Percentiles rank a stretch among this genome's conserved stretches.
phyloP scores from a whole-genome alignment of 1,284 basidiomycete genomes.

The Earliella scabrosa region DNA sequence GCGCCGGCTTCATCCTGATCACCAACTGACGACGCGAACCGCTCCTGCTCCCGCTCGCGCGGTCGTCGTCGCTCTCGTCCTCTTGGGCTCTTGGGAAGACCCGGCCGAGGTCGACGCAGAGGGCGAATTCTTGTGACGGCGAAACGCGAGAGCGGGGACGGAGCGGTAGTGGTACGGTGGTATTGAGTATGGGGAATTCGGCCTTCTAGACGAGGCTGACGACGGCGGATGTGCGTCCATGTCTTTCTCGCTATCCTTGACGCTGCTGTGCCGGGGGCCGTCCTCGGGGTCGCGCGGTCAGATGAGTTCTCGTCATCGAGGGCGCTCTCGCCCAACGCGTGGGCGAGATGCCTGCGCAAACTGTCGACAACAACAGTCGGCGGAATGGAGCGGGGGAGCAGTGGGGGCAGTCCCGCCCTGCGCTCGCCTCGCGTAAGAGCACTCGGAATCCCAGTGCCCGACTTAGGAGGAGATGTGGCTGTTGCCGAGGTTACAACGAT shows the following conservation, averaged over 20 bases:
- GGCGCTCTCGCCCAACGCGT: conserved; percentile 76
- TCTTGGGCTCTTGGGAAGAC: conserved; percentile 39
- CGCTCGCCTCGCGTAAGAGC: conserved; percentile 32
- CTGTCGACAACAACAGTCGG: conserved; percentile 31
- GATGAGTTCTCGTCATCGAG: conserved; percentile 75
- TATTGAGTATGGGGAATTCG: conserved; percentile 40
- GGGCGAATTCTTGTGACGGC: conserved; percentile 48
- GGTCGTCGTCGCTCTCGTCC: conserved; percentile 8
- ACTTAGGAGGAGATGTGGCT: conserved; percentile 60
- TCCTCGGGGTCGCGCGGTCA: conserved; percentile 45
- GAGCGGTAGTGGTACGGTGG: conserved; percentile 43
- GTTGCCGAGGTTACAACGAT: conserved; percentile 51
- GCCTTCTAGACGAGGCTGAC: conserved; percentile 19
- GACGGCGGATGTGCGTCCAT: conserved; percentile 2
- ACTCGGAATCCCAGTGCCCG: conserved; percentile 46
- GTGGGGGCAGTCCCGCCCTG: conserved; percentile 19
- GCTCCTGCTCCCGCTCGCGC: conserved; percentile 1
- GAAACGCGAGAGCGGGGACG: conserved; percentile 63
- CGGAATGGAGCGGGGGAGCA: conserved; percentile 29
- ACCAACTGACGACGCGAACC: conserved; percentile 2
- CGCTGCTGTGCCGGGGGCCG: conserved; percentile 26
- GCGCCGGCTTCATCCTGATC: conserved; percentile 9
- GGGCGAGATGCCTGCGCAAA: conserved; percentile 26
- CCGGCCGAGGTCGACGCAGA: conserved; percentile 40
- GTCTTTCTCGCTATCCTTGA: conserved; percentile 5